Evolutionary conservation across 805 yeast species (phyloP), one percentile per base, ranked within the genome.

Genomic region (Lipomyces oligophaga): DNA sequence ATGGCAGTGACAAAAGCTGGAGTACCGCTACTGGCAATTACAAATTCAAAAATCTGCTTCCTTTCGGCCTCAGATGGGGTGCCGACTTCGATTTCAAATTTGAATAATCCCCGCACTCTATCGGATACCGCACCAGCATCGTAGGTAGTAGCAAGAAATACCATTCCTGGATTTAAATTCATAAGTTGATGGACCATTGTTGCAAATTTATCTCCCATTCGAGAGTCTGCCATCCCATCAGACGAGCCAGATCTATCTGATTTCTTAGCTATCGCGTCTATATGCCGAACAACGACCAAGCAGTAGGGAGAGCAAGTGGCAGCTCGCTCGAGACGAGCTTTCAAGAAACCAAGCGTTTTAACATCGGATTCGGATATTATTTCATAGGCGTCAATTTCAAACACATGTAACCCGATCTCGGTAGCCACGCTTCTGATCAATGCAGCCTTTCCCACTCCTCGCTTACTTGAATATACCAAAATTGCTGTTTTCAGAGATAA

Each of bases 31-130:
- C 47, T 43, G 4, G 52, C 20, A 5, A 77, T 43, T 33, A 83
- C 67, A 63, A 74, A 75, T 39, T 69, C 60, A 61, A 89, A 81
- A 2, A 90, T 81, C 21, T 67, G 67, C 24, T 58, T 62, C 59
- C 98, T 75, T 65, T 93, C 97, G 1, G 57, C 46, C 61, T 90
- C 97, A 18, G 74, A 70, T 0, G 97, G 96, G 1, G 88, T 94
- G 2, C 78, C 74, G 7, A 90, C 71, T 15, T 76, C 77, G 16
- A 89, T 69, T 60, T 86, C 95, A 65, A 88, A 89, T 60, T 81
- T 84, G 58, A 88, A 73, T 35, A 75, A 70, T 39, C 83, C 76
- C 54, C 94, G 74, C 1, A 88, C 64, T 18, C 74, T 72, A 41
- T 79, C 84, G 21, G 85, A 77, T 11, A 90, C 62, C 41, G 74